Evolutionary conservation across 2,329 filamentous ascomycete genomes (phyloP).

Genomic region (Diplodia sapinea): DNA sequence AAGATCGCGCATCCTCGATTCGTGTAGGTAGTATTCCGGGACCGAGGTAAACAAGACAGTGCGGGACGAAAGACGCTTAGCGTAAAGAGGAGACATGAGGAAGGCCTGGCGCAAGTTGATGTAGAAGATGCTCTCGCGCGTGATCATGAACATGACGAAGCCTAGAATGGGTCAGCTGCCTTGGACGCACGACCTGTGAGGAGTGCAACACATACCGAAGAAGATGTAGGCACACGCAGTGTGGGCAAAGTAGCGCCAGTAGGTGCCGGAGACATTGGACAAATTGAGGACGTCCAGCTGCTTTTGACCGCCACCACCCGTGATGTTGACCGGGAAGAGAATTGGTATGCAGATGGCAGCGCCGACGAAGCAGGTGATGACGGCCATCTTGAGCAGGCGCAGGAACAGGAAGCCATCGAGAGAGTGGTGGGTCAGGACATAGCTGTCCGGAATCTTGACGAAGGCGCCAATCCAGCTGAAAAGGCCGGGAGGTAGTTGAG

Average conservation of each 20-base stretch:
- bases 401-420: constrained; percentile 91
- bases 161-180: constrained; percentile 41
- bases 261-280: constrained; percentile 71
- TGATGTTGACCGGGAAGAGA: constrained; percentile 86
- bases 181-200: not conserved
- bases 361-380: constrained; percentile 55
- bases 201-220: constrained; percentile 57
- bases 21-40: constrained; percentile 24
- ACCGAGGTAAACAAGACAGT: constrained; percentile 74
- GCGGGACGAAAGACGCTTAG: constrained; percentile 83
- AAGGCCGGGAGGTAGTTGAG: constrained; percentile 25
- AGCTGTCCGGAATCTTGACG: constrained; percentile 68
- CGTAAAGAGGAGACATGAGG: constrained; percentile 81
- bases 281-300: constrained; percentile 82
- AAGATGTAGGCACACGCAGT: constrained; percentile 81
- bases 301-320: constrained; percentile 67
- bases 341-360: constrained; percentile 82
- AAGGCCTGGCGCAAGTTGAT: constrained; percentile 94
- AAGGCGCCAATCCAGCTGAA: constrained; percentile 56
- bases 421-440: constrained; percentile 86
- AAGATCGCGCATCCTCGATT: constrained; percentile 26
- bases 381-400: constrained; percentile 71
- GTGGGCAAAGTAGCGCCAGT: constrained; percentile 75
- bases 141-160: constrained; percentile 87
- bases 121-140: constrained; percentile 87